Percentiles rank a stretch among this genome's conserved stretches.
Evolutionary conservation across 768 basidiomycete genomes (phyloP).

Genomic region (Termitomyces sp.): DNA sequence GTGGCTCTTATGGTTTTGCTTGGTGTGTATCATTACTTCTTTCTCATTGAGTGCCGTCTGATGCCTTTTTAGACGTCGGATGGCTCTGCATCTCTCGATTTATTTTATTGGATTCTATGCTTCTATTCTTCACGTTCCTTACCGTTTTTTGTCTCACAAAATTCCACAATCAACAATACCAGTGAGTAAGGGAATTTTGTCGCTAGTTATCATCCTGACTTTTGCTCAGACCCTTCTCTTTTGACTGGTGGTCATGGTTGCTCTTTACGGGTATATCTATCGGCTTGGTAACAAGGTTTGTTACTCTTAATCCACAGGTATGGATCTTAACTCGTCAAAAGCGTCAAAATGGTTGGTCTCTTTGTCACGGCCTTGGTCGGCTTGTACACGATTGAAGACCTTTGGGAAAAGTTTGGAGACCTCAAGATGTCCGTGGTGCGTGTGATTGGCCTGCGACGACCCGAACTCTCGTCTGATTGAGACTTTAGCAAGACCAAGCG

Average conservation of each 20-base stretch:
- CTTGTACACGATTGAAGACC: constrained; percentile 93
- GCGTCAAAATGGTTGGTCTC: constrained; percentile 94
- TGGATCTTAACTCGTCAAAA: constrained; percentile 22
- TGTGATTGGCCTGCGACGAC: constrained; percentile 4
- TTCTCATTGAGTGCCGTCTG: not conserved
- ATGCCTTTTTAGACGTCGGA: constrained; percentile 67
- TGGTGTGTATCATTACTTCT: constrained; percentile 44
- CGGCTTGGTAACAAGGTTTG: constrained; percentile 88
- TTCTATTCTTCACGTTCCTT: constrained; percentile 98
- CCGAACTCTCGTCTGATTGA: not conserved
- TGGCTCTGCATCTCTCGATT: constrained; percentile 98
- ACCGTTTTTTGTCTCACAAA: constrained; percentile 93
- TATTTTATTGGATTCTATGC: constrained; percentile 96
- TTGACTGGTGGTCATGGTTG: constrained; percentile 98
- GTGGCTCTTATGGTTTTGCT: constrained; percentile 91
- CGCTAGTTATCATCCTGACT: constrained; percentile 4
- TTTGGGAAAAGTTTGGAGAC: constrained; percentile 99
- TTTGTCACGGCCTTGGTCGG: constrained; percentile 96
- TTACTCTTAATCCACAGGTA: not conserved
- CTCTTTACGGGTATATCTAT: constrained; percentile 91
- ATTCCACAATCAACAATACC: constrained; percentile 95
- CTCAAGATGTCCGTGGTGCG: constrained; percentile 84
- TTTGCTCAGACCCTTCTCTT: constrained; percentile 70
- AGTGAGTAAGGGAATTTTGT: constrained; percentile 44
- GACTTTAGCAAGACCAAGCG: constrained; percentile 70